Conservation (phyloP, 768 basidiomycete genomes). For the Russula earlei region DNA sequence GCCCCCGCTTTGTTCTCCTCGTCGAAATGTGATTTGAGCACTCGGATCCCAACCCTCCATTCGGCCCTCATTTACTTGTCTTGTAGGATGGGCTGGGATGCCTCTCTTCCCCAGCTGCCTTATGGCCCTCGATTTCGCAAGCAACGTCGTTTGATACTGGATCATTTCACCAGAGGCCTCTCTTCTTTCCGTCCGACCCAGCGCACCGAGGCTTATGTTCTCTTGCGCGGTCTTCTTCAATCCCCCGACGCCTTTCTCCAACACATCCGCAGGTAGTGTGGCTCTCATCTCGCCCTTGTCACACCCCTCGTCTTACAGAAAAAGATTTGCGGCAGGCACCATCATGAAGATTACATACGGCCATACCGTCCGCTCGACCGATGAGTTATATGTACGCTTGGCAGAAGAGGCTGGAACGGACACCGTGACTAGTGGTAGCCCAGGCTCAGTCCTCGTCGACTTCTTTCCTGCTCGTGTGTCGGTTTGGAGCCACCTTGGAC, state of each 20-base stretch:
- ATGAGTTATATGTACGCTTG: constrained; percentile 26
- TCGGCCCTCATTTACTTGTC: background rate
- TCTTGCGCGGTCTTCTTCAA: constrained; percentile 24
- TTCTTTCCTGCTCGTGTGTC: constrained; percentile 28
- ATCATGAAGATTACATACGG: constrained; percentile 29
- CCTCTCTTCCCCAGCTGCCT: constrained; percentile 15
- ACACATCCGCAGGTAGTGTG: constrained; percentile 23
- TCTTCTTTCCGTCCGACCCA: constrained; percentile 22
- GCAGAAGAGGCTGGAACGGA: constrained; percentile 23
- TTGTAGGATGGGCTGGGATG: constrained; percentile 21
- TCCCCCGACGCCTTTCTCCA: constrained; percentile 22
- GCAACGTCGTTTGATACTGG: constrained; percentile 25
- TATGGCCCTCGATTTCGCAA: constrained; percentile 26
- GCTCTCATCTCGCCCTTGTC: background rate
- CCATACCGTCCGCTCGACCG: constrained; percentile 24
- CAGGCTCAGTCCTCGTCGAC: constrained; percentile 28
- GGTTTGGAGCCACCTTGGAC: background rate
- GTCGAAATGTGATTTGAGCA: constrained; percentile 22
- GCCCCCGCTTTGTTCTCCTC: constrained; percentile 26
- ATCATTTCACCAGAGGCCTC: constrained; percentile 20
- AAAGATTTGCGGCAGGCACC: constrained; percentile 25
- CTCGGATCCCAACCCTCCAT: background rate
- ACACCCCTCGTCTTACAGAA: background rate
- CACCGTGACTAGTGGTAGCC: constrained; percentile 21
- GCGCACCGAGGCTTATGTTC: constrained; percentile 22